These are phyloP conservation scores for Tagetes erecta DNA, from an alignment of 129 eudicot genomes.

Conservation along the genomic window DNA sequence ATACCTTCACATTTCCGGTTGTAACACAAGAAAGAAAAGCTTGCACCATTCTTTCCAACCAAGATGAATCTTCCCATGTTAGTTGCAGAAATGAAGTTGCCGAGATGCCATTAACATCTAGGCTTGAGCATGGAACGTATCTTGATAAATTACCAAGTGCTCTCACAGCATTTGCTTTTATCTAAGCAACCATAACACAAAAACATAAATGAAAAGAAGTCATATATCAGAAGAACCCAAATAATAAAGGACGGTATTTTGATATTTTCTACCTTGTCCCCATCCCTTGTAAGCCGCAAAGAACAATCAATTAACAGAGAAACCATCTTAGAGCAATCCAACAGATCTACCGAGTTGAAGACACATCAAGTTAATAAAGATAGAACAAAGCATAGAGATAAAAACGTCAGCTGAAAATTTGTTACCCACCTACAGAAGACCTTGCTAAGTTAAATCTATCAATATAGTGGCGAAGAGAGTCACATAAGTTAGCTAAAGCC, in stretches of 20 bases:
- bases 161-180: slow-evolving; percentile 97
- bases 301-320: slow-evolving; percentile 59
- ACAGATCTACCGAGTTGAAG: slow-evolving; percentile 40
- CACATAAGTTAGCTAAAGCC: slow-evolving; percentile 96
- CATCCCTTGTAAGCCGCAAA: slow-evolving; percentile 71
- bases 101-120: neutral
- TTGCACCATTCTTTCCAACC: slow-evolving; percentile 83
- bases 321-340: slow-evolving; percentile 43
- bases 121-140: slow-evolving; percentile 57
- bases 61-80: slow-evolving; percentile 32
- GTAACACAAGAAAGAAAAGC: slow-evolving; percentile 92
- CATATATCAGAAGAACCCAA: neutral
- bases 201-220: neutral
- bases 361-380: neutral
- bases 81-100: slow-evolving; percentile 34
- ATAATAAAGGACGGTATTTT: neutral
- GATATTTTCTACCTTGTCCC: slow-evolving; percentile 71
- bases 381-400: neutral
- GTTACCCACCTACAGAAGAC: slow-evolving; percentile 42
- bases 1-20: slow-evolving; percentile 95
- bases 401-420: slow-evolving; percentile 7
- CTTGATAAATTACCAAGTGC: slow-evolving; percentile 91
- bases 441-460: slow-evolving; percentile 38
- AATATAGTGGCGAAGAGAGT: slow-evolving; percentile 67
- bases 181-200: slow-evolving; percentile 37